These are phyloP conservation scores for Kwoniella sp. DNA, from an alignment of 768 basidiomycete genomes.

Conservation along the genomic window DNA sequence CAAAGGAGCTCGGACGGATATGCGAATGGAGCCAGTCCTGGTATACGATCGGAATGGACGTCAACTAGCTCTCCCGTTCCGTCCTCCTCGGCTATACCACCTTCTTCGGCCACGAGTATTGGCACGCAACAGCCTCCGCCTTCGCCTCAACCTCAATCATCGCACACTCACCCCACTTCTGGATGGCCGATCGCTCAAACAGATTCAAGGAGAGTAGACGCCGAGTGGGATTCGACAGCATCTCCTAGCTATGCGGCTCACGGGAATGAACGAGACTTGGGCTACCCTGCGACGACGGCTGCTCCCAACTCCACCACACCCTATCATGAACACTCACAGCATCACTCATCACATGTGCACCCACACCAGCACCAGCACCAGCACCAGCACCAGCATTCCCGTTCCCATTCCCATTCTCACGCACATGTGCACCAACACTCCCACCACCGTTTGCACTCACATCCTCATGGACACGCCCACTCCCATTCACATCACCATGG, in stretches of 20 bases:
- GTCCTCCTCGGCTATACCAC: neutral
- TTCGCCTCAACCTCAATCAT: slow-evolving; percentile 3
- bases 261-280: neutral
- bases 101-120: neutral
- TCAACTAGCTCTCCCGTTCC: neutral
- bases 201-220: neutral
- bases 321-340: neutral
- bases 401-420: slow-evolving; percentile 5
- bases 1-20: neutral
- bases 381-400: neutral
- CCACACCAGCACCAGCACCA: neutral
- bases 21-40: neutral
- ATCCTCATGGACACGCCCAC: slow-evolving; percentile 3
- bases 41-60: neutral
- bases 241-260: neutral
- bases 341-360: neutral
- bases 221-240: neutral
- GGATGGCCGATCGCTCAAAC: neutral
- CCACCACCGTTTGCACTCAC: slow-evolving; percentile 6
- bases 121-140: neutral
- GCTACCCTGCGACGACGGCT: neutral
- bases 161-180: neutral
- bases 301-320: neutral
- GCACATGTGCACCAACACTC: slow-evolving; percentile 5
- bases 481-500: slow-evolving; percentile 4